Percentiles rank a stretch among this genome's conserved stretches.
Conservation (phyloP, 306 rosid genomes). For the Trifolium dubium region DNA sequence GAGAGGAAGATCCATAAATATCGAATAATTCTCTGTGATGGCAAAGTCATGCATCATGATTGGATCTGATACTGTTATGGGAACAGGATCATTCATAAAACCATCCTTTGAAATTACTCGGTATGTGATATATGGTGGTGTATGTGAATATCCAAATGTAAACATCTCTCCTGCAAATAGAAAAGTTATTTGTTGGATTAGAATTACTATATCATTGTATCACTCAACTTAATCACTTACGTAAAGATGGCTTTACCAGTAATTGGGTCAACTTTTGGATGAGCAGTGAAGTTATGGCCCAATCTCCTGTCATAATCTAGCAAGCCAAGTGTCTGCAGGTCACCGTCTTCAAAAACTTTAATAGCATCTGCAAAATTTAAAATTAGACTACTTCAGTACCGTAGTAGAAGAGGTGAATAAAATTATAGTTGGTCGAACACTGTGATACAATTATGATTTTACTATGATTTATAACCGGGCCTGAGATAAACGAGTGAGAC, state of each 20-base stretch:
- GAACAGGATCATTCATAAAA: constrained; percentile 90
- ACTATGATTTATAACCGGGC: not conserved
- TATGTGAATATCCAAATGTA: constrained; percentile 87
- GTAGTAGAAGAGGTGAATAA: constrained; percentile 33
- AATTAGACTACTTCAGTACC: constrained; percentile 36
- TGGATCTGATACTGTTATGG: constrained; percentile 85
- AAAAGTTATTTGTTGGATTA: constrained; percentile 29
- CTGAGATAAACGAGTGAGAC: not conserved
- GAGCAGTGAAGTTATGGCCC: constrained; percentile 91
- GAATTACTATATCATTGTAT: constrained; percentile 27
- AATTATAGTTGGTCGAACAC: not conserved
- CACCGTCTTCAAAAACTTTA: constrained; percentile 97
- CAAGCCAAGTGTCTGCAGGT: constrained; percentile 90
- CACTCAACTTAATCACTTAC: constrained; percentile 28
- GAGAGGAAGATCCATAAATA: constrained; percentile 95
- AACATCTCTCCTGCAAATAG: constrained; percentile 93
- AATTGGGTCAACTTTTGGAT: constrained; percentile 96
- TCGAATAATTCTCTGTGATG: constrained; percentile 85
- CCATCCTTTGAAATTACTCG: constrained; percentile 94
- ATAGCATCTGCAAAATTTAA: constrained; percentile 69
- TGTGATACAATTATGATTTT: not conserved
- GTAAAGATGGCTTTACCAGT: constrained; percentile 63
- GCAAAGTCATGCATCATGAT: constrained; percentile 99
- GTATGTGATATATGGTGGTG: constrained; percentile 90
- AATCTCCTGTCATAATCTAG: constrained; percentile 97